A percentile compares a stretch with the other conserved stretches of the same genome.
phyloP scores from a whole-genome alignment of 495 filamentous ascomycete genomes.

The Daldinia decipiens region DNA sequence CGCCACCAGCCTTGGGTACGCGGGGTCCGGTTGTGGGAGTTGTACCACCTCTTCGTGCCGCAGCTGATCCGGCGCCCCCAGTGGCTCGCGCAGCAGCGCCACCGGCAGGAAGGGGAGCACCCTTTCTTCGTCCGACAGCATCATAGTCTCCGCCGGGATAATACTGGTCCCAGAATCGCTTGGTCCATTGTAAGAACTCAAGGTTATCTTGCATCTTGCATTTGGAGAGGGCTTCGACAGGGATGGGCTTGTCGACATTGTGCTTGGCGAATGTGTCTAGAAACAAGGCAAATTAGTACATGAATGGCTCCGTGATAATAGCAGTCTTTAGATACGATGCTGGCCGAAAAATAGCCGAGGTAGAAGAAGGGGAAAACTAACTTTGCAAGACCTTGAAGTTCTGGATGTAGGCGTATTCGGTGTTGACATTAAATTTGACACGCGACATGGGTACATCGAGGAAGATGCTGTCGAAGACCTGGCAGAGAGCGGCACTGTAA shows the following conservation, averaged over 20 bases:
- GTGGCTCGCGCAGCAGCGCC: conserved; percentile 61
- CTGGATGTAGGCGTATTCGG: conserved; percentile 95
- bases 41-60: conserved; percentile 72
- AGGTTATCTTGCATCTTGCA: conserved; percentile 99
- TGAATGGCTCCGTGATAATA: conserved; percentile 1
- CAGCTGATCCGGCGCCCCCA: conserved; percentile 52
- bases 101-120: conserved; percentile 65
- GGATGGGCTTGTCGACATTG: conserved; percentile 84
- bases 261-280: conserved; percentile 86
- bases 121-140: conserved; percentile 84
- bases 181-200: conserved; percentile 97
- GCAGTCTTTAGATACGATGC: background rate
- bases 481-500: conserved; percentile 89
- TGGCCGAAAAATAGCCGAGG: background rate
- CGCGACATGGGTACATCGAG: conserved; percentile 94
- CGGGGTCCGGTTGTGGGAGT: conserved; percentile 75
- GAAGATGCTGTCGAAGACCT: conserved; percentile 97
- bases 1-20: conserved; percentile 61
- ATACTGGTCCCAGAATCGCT: conserved; percentile 97
- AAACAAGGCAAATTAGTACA: conserved; percentile 39
- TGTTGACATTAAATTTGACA: conserved; percentile 98
- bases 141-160: conserved; percentile 97
- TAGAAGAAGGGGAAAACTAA: conserved; percentile 57
- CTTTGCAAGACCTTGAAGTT: conserved; percentile 98
- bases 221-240: conserved; percentile 88